phyloP scores from a whole-genome alignment of 352 stramenopile genomes.

The Phytopythium aichiense region DNA sequence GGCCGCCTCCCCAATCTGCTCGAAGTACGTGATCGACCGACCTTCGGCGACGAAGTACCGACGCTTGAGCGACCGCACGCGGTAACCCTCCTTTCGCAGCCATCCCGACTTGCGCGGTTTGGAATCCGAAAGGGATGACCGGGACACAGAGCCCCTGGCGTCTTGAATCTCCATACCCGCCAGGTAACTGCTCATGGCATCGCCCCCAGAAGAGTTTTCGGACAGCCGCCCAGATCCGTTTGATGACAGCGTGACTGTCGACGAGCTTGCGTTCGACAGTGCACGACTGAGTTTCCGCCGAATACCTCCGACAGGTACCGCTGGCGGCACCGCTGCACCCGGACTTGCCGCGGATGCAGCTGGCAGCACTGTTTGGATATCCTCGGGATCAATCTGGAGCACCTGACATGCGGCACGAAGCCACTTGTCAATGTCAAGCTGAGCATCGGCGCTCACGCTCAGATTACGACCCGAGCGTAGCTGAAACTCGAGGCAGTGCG shows the following conservation, averaged over 20 bases:
- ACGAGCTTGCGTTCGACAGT: conserved; percentile 17
- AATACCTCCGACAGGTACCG: conserved; percentile 15
- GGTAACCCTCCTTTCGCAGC: conserved; percentile 74
- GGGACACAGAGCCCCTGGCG: background rate
- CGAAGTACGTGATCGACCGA: conserved; percentile 54
- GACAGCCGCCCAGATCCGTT: conserved; percentile 4
- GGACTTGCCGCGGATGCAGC: background rate
- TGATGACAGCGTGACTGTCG: background rate
- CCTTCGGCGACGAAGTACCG: conserved; percentile 71
- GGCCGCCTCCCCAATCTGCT: conserved; percentile 48
- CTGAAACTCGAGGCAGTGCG: conserved; percentile 62
- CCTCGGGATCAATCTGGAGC: conserved; percentile 37
- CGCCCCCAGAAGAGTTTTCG: conserved; percentile 1
- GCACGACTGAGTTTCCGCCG: conserved; percentile 26
- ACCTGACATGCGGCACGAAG: conserved; percentile 50
- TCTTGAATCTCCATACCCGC: background rate
- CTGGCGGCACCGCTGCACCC: background rate
- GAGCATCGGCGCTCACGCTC: conserved; percentile 55
- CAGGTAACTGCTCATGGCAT: background rate
- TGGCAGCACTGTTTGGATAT: conserved; percentile 16
- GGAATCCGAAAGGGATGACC: background rate
- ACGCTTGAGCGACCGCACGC: conserved; percentile 68
- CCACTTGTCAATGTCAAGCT: conserved; percentile 59
- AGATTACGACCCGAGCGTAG: conserved; percentile 57
- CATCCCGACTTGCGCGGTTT: conserved; percentile 55